Conservation (phyloP, 192 early-diverging fungal species). For the Podila horticola region DNA sequence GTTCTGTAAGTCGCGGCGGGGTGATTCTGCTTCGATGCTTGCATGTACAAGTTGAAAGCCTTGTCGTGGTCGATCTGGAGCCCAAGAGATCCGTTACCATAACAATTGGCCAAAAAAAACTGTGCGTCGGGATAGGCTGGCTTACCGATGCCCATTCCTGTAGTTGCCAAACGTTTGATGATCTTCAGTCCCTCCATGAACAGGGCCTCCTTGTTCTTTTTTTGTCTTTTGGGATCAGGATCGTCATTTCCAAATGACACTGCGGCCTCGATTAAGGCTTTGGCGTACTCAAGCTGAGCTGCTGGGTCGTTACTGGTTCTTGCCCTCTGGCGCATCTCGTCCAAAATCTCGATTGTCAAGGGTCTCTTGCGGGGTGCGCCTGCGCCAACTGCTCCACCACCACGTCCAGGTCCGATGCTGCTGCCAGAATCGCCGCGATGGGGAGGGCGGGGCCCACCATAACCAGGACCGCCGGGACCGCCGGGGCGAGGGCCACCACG, state of each 20-base stretch:
- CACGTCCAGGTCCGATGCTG: slow-evolving; percentile 6
- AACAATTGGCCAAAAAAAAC: slow-evolving; percentile 91
- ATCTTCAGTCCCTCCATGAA: slow-evolving; percentile 85
- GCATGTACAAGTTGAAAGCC: slow-evolving; percentile 91
- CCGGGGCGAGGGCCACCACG: slow-evolving; percentile 34
- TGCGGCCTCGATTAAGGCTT: slow-evolving; percentile 85
- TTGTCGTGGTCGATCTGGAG: slow-evolving; percentile 85
- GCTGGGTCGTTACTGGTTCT: slow-evolving; percentile 73
- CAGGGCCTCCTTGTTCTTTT: slow-evolving; percentile 78
- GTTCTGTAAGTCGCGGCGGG: slow-evolving; percentile 92
- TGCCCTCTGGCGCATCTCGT: slow-evolving; percentile 56
- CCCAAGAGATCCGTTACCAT: slow-evolving; percentile 86
- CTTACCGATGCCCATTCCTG: slow-evolving; percentile 72
- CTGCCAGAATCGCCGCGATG: slow-evolving; percentile 39
- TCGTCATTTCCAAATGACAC: slow-evolving; percentile 72
- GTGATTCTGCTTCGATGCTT: slow-evolving; percentile 93
- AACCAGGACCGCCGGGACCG: slow-evolving; percentile 25
- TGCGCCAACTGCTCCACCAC: slow-evolving; percentile 4
- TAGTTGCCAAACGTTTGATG: slow-evolving; percentile 84
- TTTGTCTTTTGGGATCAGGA: slow-evolving; percentile 71
- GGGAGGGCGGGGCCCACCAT: slow-evolving; percentile 28
- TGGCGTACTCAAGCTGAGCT: slow-evolving; percentile 87
- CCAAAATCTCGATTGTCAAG: slow-evolving; percentile 36
- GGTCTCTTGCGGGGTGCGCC: slow-evolving; percentile 32
- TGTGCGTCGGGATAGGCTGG: slow-evolving; percentile 87